phyloP scores from a whole-genome alignment of 2,329 filamentous ascomycete species.

The Myriosclerotinia scirpicola region DNA sequence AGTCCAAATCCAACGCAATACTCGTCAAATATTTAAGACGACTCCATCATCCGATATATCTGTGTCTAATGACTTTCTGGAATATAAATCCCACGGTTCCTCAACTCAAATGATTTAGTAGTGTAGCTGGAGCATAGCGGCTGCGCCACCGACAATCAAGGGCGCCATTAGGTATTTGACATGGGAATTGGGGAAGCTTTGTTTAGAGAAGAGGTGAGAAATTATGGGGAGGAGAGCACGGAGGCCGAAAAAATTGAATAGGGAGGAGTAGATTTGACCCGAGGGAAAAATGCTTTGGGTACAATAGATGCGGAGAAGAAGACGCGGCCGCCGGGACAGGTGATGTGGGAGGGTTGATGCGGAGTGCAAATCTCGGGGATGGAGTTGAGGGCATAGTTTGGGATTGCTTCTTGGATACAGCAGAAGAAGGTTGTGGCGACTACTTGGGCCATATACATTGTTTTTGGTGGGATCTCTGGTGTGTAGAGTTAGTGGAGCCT shows the following conservation, averaged over 20 bases:
- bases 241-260: conserved; percentile 39
- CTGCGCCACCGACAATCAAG: conserved; percentile 33
- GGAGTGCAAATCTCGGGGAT: conserved; percentile 64
- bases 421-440: conserved; percentile 65
- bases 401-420: conserved; percentile 63
- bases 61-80: conserved; percentile 65
- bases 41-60: conserved; percentile 71
- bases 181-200: conserved; percentile 59
- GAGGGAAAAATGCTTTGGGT: conserved; percentile 49
- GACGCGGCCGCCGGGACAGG: conserved; percentile 51
- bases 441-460: conserved; percentile 46
- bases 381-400: conserved; percentile 59
- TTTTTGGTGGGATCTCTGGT: conserved; percentile 34
- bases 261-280: conserved; percentile 35
- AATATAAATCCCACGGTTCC: conserved; percentile 64
- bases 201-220: conserved; percentile 43
- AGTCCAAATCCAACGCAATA: conserved; percentile 64
- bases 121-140: conserved; percentile 60
- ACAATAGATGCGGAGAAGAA: conserved; percentile 70
- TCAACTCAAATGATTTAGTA: conserved; percentile 72
- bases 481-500: background rate
- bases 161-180: conserved; percentile 47
- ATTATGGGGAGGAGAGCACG: conserved; percentile 35
- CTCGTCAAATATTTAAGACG: conserved; percentile 76
- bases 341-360: conserved; percentile 57